Evolutionary conservation across 495 filamentous ascomycete species (phyloP).

Genomic region (Aspergillus coremiiformis): DNA sequence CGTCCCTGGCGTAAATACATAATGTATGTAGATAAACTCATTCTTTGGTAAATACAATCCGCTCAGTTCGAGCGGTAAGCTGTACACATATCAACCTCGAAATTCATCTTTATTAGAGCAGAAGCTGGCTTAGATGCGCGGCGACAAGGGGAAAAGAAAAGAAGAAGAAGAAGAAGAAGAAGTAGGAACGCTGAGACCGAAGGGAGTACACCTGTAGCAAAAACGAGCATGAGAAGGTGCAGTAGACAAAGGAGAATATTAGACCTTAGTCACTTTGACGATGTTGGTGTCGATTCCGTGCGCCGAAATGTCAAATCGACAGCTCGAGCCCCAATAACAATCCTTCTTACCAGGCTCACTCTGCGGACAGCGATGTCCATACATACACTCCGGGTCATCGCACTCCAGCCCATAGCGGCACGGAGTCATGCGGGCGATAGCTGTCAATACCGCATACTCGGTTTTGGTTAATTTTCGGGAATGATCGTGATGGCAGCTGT

Average conservation of each 20-base stretch:
- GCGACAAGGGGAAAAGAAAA: too few relatives aligned
- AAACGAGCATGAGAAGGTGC: background rate
- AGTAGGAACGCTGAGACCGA: background rate
- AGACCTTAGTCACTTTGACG: slow-evolving; percentile 47
- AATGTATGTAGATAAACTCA: background rate
- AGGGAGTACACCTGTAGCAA: background rate
- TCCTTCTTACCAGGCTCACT: slow-evolving; percentile 43
- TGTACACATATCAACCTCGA: background rate
- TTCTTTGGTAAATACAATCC: background rate
- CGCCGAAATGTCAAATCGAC: slow-evolving; percentile 41
- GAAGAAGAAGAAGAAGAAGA: background rate
- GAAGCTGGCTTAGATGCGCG: background rate
- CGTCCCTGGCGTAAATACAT: background rate
- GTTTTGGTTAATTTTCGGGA: slow-evolving; percentile 58
- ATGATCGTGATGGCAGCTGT: slow-evolving; percentile 70
- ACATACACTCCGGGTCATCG: slow-evolving; percentile 71
- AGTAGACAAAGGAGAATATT: slow-evolving; percentile 3
- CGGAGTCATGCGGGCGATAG: slow-evolving; percentile 70
- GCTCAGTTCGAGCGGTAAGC: background rate
- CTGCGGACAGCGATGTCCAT: slow-evolving; percentile 61
- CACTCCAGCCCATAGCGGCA: slow-evolving; percentile 69
- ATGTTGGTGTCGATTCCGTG: slow-evolving; percentile 48
- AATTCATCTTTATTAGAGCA: background rate
- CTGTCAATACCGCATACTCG: slow-evolving; percentile 60
- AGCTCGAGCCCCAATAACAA: slow-evolving; percentile 45